These are phyloP conservation scores for Aureobasidium uvarum DNA, from an alignment of 2,329 filamentous ascomycete species.

Conservation along the genomic window DNA sequence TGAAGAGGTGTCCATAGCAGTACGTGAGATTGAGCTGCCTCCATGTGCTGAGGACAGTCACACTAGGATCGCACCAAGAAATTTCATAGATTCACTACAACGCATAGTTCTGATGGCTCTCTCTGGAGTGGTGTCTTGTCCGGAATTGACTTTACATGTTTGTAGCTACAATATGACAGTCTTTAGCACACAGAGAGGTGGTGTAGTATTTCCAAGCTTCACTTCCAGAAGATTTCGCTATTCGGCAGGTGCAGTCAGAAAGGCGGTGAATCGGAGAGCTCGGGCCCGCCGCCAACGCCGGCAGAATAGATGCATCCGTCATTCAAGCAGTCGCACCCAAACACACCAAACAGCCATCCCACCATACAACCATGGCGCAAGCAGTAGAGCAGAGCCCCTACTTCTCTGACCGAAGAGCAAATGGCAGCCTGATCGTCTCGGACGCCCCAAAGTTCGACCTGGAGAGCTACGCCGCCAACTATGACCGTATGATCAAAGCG, in stretches of 20 bases:
- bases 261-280: slow-evolving; percentile 2
- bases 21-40: background rate
- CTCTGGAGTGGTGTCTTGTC: no score
- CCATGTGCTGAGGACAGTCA: no score
- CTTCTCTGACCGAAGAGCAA: slow-evolving; percentile 24
- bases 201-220: no score
- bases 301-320: slow-evolving; percentile 12
- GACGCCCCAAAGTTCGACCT: slow-evolving; percentile 63
- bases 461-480: slow-evolving; percentile 86
- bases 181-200: no score
- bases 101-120: no score
- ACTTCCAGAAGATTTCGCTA: background rate
- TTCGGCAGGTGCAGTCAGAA: background rate
- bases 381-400: slow-evolving; percentile 28
- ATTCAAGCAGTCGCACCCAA: background rate
- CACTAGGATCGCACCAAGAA: no score
- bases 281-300: slow-evolving; percentile 4
- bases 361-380: slow-evolving; percentile 23
- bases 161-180: no score
- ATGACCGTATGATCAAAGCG: slow-evolving; percentile 59
- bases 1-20: background rate
- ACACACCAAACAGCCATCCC: slow-evolving; percentile 4
- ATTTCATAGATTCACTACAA: no score
- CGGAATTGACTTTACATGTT: no score
- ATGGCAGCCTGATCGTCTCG: slow-evolving; percentile 26